Evolutionary conservation across 2,329 filamentous ascomycete species (phyloP), one percentile per base, ranked within the genome.

Genomic region (Fusarium citri): DNA sequence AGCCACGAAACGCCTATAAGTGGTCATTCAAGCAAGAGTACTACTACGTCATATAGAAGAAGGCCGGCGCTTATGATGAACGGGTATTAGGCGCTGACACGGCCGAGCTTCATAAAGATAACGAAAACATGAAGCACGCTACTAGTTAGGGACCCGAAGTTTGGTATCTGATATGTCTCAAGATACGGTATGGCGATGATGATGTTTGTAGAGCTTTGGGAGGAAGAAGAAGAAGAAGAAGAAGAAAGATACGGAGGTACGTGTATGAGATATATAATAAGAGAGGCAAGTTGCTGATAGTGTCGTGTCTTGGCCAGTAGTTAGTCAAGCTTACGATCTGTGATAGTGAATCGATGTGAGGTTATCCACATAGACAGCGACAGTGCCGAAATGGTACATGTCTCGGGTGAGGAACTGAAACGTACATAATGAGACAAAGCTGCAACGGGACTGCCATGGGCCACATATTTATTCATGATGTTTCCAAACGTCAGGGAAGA

Each of bases 401-500:
- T 68, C 45, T 68, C 64, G 49, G 49, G 42, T 69, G 67, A 55
- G 26, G 34, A 31, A 56, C 41, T 70, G 61, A 69, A 69, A 69
- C 66, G 37, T 15, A 69, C 66, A 30, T 15, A 48, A 46, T 34
- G 60, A 69, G 62, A 63, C 66, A 63, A 49, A 70, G 41, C 48
- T 70, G 67, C 54, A 66, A 69, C 66, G 22, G 16, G 41, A 28
- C 23, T 43, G 41, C 25, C 42, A 34, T 59, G 43, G 20, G 37
- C 15, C 23, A 28, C 18, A 53, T n/a, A 15, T 53, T 42, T 53
- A 34, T 42, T 46, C 26, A 48, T 43, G 41, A 41, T 64, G 64
- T 47, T 67, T 66, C 28, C 22, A 43, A 26, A 46, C 23, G 25
- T 42, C 40, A 30, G 41, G 47, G 42, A 25, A 30, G 47, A 30